Evolutionary conservation across 2,329 filamentous ascomycete species (phyloP), one percentile per base, ranked within the genome.

Genomic region (Aureobasidium pullulans): DNA sequence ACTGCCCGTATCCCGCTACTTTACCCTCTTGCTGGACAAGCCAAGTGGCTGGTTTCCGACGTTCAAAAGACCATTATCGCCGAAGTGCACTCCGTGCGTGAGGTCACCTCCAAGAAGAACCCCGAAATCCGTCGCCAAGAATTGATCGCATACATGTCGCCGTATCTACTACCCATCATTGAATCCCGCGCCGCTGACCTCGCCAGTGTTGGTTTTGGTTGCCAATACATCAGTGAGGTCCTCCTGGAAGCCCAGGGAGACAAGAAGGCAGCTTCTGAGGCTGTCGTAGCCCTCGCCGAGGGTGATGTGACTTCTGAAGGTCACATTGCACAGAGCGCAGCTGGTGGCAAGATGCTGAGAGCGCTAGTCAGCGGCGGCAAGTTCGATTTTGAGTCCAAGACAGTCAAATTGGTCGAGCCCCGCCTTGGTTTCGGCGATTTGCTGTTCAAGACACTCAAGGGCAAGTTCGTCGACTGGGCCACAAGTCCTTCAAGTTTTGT

Each of bases 31-130:
- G 87, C 88, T 1, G 77, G 80, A 34, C 75, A 79, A 46, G 76
- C 79, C 4, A 85, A 84, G 67, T 85, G 83, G 79, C 77, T 87
- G 61, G 81, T 90, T 60, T 79, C 82, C 15, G 74, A 79, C 10
- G 87, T 91, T 63, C 75, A 90, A 37, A 83, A 87, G 59, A 62
- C 66, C 9, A 74, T 94, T 13, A 77, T 99, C 4, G 79, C 84
- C 60, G 88, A 96, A 72, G 77, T 96, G 28, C 87, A 89, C 68
- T 82, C 84, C 59, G 87, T 96, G 63, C 86, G 94, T 57, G 83
- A 86, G 66, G 85, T 82, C 13, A 97, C 92, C 1, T 96, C 90
- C 64, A 99, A 97, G 77, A 99, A 99, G 75, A 90, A 96, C 60
- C 80, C 90, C 0, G 85, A 87, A 57, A 75, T 82, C 23, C 84